Percentiles rank a stretch among this genome's conserved stretches.
Evolutionary conservation across 441 rosid species (phyloP).

Genomic region (Corymbia citriodora): DNA sequence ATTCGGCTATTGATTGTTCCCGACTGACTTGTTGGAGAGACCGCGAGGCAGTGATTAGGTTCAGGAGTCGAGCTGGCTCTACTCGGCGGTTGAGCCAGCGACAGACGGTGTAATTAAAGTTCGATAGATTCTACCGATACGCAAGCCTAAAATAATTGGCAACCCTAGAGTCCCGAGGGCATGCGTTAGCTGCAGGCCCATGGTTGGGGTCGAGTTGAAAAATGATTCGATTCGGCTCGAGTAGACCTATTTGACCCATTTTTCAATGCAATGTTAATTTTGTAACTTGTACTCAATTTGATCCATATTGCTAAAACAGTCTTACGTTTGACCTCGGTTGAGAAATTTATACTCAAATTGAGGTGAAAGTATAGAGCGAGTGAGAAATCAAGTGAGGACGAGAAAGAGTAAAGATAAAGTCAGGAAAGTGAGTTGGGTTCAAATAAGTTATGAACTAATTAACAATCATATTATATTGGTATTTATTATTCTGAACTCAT

Average conservation of each 20-base stretch:
- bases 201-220: not conserved
- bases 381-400: fast-evolving
- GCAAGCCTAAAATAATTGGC: not conserved
- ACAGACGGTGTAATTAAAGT: not conserved
- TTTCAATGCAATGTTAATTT: too few species aligned
- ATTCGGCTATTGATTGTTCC: not conserved
- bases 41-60: not conserved
- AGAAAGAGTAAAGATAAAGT: fast-evolving
- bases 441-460: too few species aligned
- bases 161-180: not conserved
- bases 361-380: not conserved
- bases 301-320: too few species aligned
- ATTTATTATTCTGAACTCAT: too few species aligned
- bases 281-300: too few species aligned
- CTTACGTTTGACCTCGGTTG: fast-evolving
- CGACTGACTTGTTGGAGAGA: not conserved
- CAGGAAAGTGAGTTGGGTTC: too few species aligned
- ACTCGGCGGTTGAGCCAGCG: not conserved
- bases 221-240: too few species aligned
- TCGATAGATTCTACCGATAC: not conserved
- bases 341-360: too few species aligned
- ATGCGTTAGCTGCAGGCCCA: not conserved
- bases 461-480: too few species aligned
- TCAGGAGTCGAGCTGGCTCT: not conserved
- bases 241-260: fast-evolving